Conservation (phyloP, 352 stramenopile genomes). For the Pythium folliculosum region DNA sequence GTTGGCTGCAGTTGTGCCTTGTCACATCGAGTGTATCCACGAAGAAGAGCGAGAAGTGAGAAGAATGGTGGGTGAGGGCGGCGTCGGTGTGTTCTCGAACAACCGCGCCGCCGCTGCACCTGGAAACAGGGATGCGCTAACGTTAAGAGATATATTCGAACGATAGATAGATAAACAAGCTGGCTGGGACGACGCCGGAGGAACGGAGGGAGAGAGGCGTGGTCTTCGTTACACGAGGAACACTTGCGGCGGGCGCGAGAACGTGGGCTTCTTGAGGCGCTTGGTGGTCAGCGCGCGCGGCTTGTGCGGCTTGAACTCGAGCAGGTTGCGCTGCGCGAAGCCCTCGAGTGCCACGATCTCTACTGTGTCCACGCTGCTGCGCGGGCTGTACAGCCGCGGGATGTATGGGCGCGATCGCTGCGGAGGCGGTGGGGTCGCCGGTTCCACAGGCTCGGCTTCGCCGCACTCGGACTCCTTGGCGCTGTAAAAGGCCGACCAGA, state of each 20-base stretch:
- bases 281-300: slow-evolving; percentile 21
- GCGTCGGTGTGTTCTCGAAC: not conserved
- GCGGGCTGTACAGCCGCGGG: not conserved
- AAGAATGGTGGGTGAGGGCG: not conserved
- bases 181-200: not conserved
- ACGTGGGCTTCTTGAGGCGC: slow-evolving; percentile 20
- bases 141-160: too few relatives aligned
- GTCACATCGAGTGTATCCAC: slow-evolving; percentile 19
- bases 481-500: slow-evolving; percentile 9
- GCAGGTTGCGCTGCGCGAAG: slow-evolving; percentile 21
- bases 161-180: not conserved
- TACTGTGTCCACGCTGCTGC: slow-evolving; percentile 5
- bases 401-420: slow-evolving; percentile 1
- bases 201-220: not conserved
- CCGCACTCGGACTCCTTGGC: slow-evolving; percentile 6
- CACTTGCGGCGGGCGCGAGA: not conserved
- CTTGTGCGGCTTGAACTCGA: slow-evolving; percentile 28
- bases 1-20: slow-evolving; percentile 20
- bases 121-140: not conserved
- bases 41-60: not conserved
- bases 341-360: slow-evolving; percentile 20
- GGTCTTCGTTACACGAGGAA: slow-evolving; percentile 9
- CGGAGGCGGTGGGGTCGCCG: not conserved
- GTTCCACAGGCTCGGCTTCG: not conserved
- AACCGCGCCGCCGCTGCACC: not conserved